Conservation (phyloP, 441 rosid species). For the Gossypium trilobum region DNA sequence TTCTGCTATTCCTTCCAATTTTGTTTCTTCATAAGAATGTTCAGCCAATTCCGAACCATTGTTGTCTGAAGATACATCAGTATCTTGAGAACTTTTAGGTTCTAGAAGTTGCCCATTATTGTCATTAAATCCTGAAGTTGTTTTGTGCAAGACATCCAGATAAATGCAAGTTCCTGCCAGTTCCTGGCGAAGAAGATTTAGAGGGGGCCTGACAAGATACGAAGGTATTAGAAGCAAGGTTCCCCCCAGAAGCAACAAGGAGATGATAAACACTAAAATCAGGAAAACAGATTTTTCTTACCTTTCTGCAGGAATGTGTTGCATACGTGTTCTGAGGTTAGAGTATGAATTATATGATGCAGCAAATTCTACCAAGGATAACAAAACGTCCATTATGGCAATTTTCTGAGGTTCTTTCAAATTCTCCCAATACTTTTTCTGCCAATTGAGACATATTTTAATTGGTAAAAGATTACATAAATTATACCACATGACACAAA, state of each 20-base stretch:
- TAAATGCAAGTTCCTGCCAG: constrained; percentile 73
- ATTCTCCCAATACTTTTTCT: constrained; percentile 88
- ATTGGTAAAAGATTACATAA: not conserved
- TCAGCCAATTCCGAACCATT: constrained; percentile 13
- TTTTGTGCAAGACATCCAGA: constrained; percentile 81
- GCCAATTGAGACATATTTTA: constrained; percentile 15
- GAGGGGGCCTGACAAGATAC: constrained; percentile 64
- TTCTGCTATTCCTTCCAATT: constrained; percentile 72
- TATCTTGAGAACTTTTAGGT: constrained; percentile 23
- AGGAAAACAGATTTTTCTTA: constrained; percentile 19
- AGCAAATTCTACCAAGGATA: constrained; percentile 83
- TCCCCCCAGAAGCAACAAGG: not conserved
- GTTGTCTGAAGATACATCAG: constrained; percentile 13
- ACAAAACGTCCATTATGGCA: constrained; percentile 75
- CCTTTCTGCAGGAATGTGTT: constrained; percentile 80
- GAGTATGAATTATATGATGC: constrained; percentile 85
- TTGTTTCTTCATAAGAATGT: constrained; percentile 30
- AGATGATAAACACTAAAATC: constrained; percentile 1
- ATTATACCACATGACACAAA: not conserved
- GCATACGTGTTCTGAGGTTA: constrained; percentile 77
- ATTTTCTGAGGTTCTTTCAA: constrained; percentile 69
- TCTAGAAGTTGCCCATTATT: constrained; percentile 24
- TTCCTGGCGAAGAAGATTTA: constrained; percentile 93
- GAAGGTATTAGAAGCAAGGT: constrained; percentile 3
- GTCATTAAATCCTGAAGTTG: constrained; percentile 43